Base-by-base conservation (phyloP, 169 alveolate species). In the Plasmodium knowlesi region DNA sequence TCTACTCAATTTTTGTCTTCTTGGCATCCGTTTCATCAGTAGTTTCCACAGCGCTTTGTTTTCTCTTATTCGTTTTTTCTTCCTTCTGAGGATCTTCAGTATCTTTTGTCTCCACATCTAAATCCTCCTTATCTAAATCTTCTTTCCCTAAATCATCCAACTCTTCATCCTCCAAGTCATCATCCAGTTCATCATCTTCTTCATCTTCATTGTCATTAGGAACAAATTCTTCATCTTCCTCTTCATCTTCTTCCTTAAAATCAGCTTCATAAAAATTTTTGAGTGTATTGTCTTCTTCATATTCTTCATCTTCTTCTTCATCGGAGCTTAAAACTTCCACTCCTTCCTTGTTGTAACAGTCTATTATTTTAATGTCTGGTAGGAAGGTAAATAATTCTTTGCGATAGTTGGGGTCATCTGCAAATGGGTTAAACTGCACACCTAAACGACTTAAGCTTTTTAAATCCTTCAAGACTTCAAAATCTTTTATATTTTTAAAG, bases 221-320 rank as follows among this genome's bases (percentile, higher is more conserved):
- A 46, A 95, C 98, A 61, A 97, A 97, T 73, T 97, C 98, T 16
- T 97, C 98, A 74, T 96, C 98, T 61, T 97, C 98, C 41, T 96
- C 97, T 25, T 96, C 98, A 84, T 97, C 98, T n/a, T 97, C 98
- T 30, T 97, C 97, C 82, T 95, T 93, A 95, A 95, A 95, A 39
- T 97, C 98, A 46, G 97, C 97, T 86, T 97, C 98, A 82, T 97
- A 97, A 81, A 97, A 97, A 93, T 97, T 96, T 71, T 97, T 97
- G 39, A 97, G 94, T 0, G 95, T 95, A 80, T 96, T 97, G 88
- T 96, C 98, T 39, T 96, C 98, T 43, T 96, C 97, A 80, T 95
- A 97, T 57, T 94, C 98, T 34, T 95, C 98, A 28, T 97, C 98
- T 28, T 98, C 96, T 78, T 97, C 99, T 34, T 96, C 97, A 88